These are phyloP conservation scores for Metschnikowia corniflorae DNA, from an alignment of 805 yeast species.

Conservation along the genomic window DNA sequence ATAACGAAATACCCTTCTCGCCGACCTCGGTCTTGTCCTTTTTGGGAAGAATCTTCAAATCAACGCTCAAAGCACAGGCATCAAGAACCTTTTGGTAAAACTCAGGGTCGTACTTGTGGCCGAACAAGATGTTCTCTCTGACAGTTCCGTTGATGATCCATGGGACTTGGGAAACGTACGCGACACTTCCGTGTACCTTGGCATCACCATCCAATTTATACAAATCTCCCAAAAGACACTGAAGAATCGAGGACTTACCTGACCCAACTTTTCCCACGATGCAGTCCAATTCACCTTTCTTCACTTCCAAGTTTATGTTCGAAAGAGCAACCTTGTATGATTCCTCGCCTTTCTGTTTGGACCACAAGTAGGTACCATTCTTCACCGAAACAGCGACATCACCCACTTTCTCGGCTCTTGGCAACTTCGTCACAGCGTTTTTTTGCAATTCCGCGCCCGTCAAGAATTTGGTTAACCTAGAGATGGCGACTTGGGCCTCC, in stretches of 20 bases:
- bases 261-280: slow-evolving; percentile 87
- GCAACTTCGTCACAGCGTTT: slow-evolving; percentile 62
- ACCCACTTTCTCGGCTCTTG: slow-evolving; percentile 51
- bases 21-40: slow-evolving; percentile 94
- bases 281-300: slow-evolving; percentile 77
- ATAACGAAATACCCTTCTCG: slow-evolving; percentile 92
- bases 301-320: slow-evolving; percentile 58
- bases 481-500: slow-evolving; percentile 82
- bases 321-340: slow-evolving; percentile 62
- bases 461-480: slow-evolving; percentile 71
- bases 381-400: slow-evolving; percentile 63
- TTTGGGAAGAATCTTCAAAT: slow-evolving; percentile 74
- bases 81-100: slow-evolving; percentile 77
- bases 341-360: slow-evolving; percentile 56
- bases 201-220: slow-evolving; percentile 73
- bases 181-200: slow-evolving; percentile 68
- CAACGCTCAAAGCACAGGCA: slow-evolving; percentile 85
- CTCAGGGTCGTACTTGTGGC: slow-evolving; percentile 74
- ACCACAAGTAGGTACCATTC: slow-evolving; percentile 75
- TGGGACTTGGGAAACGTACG: slow-evolving; percentile 90
- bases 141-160: slow-evolving; percentile 98
- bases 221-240: slow-evolving; percentile 78
- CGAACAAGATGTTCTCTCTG: slow-evolving; percentile 86
- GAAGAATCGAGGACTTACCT: slow-evolving; percentile 82
- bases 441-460: slow-evolving; percentile 74